Evolutionary conservation across 1,284 basidiomycete genomes (phyloP), one percentile per base, ranked within the genome.

Genomic region (Ceratobasidium theobromae): DNA sequence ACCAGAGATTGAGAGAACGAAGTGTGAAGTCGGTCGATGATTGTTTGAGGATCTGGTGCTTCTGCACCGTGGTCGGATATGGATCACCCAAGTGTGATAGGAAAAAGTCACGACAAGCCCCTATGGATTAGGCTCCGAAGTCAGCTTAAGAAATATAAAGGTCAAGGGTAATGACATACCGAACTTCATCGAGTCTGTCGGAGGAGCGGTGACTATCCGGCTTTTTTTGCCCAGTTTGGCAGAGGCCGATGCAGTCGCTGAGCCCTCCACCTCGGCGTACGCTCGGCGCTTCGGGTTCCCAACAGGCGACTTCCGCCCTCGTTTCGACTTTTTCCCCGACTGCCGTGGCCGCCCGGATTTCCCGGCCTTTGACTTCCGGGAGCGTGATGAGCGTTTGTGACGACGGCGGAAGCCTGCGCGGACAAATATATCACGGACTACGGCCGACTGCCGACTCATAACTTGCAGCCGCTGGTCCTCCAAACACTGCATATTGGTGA

Each of bases 31-130:
- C 66, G 28, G 65, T 21, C 2, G 58, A 62, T 9, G 58, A 62
- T 23, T 55, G 48, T 16, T 54, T 43, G 9, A 67, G 33, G 32
- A 69, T 46, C 58, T 67, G 66, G 38, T 51, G 51, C 51, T 70
- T 70, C 45, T 69, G 54, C 9, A 53, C 54, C 9, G 65, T 49
- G n/a, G 65, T 67, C n/a, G 69, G 69, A 51, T 70, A 70, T 1
- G 69, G 69, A 40, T 64, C 58, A 23, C 49, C 45, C 23, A 70
- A 43, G 43, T 70, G 53, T 11, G 28, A 45, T 27, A 70, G 49
- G 54, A 70, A 70, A 49, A 65, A 70, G 58, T 69, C 69, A 18
- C 69, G 67, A 57, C 68, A 68, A 9, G 69, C 69, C 11, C 65
- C 58, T 62, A 41, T 11, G 46, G 16, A 62, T 62, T 40, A 27